These are phyloP conservation scores for Tetrapisispora fleetii DNA, from an alignment of 805 yeast genomes.

Conservation along the genomic window DNA sequence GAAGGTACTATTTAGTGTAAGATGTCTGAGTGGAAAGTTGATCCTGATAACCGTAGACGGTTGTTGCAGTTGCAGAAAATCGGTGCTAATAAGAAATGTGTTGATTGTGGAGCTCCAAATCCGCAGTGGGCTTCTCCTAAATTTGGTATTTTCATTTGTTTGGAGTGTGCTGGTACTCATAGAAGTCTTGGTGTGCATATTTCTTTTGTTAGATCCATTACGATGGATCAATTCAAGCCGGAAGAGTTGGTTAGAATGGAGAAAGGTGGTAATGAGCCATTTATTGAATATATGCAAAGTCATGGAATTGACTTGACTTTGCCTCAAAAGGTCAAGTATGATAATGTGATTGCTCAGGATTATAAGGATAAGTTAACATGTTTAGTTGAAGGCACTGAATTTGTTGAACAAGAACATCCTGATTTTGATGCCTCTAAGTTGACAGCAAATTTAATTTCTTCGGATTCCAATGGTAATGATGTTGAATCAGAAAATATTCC, in stretches of 20 bases:
- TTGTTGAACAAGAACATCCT: slow-evolving; percentile 54
- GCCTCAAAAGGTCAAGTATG: slow-evolving; percentile 68
- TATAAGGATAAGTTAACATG: slow-evolving; percentile 76
- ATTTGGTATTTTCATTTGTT: slow-evolving; percentile 92
- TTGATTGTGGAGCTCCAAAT: slow-evolving; percentile 90
- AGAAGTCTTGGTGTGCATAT: slow-evolving; percentile 94
- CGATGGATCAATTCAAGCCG: slow-evolving; percentile 97
- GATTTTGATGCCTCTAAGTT: slow-evolving; percentile 26
- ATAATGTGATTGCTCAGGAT: slow-evolving; percentile 88
- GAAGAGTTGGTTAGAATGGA: slow-evolving; percentile 90
- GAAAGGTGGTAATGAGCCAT: slow-evolving; percentile 79
- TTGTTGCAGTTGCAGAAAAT: slow-evolving; percentile 65
- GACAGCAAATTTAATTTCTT: slow-evolving; percentile 5
- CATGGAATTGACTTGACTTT: slow-evolving; percentile 61
- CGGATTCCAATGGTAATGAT: slow-evolving; percentile 1
- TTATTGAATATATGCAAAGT: slow-evolving; percentile 53
- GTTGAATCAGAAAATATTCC: slow-evolving; percentile 14
- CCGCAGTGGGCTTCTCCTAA: slow-evolving; percentile 99
- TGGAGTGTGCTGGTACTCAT: slow-evolving; percentile 96
- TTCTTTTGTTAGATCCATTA: slow-evolving; percentile 90
- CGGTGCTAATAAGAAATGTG: slow-evolving; percentile 79
- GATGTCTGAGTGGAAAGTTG: slow-evolving; percentile 74
- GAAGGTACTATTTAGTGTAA: no score
- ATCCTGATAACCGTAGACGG: slow-evolving; percentile 84
- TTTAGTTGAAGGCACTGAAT: slow-evolving; percentile 61